Base-by-base conservation (phyloP, 1,139 yeast species). In the Blastobotrys petasosporus region DNA sequence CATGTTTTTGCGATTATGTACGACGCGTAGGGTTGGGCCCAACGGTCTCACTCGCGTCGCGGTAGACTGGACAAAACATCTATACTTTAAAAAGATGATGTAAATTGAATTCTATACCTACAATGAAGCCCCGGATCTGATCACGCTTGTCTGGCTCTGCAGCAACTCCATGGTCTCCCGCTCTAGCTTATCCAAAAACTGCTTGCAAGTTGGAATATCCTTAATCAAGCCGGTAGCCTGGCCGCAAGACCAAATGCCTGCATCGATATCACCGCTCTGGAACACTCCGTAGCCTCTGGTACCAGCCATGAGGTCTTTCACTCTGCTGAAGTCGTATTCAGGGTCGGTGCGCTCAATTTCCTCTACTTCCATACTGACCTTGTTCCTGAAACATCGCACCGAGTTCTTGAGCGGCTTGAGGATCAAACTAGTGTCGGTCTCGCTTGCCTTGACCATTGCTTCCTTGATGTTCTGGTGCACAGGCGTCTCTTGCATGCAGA, bases 241-340 rank as follows among this genome's bases (percentile, higher is more conserved):
- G 29, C 68, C 68, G 11, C 57, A 52, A 1, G 66, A 57, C 68
- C 68, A 64, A 43, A 64, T 59, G 6, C 68, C 68, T 2, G 52
- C 54, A 17, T 64, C 55, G 16, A 54, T 49, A 44, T 64, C 64
- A 16, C 68, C 68, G n/a, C 54, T 55, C 36, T 48, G 48, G 44
- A 61, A 64, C 5, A 62, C 67, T 23, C 52, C 49, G 33, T 52
- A 48, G 32, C 68, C 68, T 2, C 63, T 52, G 2, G 52, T 53
- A 8, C 68, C 68, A 13, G 63, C 51, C 52, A 64, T 62, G 42
- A 62, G 54, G 2, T 50, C 46, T n/a, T 49, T 52, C 16, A 64
- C 61, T 16, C 60, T 60, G 32, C 49, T 50, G 45, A 61, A 61
- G 50, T 56, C 42, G 43, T 51, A 49, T 15, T 45, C 53, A 2